These are phyloP conservation scores for Fistulifera solaris DNA, from an alignment of 108 stramenopile genomes.

Conservation along the genomic window DNA sequence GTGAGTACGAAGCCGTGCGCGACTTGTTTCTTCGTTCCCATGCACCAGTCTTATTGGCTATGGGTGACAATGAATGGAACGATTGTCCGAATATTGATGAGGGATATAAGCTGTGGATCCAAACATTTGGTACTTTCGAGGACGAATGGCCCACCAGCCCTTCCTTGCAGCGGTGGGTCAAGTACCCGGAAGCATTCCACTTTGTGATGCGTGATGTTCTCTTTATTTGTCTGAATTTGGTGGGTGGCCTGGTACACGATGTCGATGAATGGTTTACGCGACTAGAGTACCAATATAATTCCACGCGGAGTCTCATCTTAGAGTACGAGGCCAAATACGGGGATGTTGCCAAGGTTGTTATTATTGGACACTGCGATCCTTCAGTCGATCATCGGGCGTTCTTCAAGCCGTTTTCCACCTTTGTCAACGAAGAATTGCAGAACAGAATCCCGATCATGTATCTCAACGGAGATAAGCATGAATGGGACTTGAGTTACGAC, in stretches of 20 bases:
- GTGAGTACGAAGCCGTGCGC: slow-evolving; percentile 41
- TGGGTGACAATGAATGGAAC: slow-evolving; percentile 58
- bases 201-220: slow-evolving; percentile 26
- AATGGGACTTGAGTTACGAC: slow-evolving; percentile 13
- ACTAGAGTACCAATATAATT: slow-evolving; percentile 11
- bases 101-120: slow-evolving; percentile 16
- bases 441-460: slow-evolving; percentile 20
- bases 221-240: slow-evolving; percentile 30
- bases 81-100: slow-evolving; percentile 29
- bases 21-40: slow-evolving; percentile 36
- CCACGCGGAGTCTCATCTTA: slow-evolving; percentile 11
- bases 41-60: slow-evolving; percentile 43
- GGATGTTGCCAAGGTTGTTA: slow-evolving; percentile 11
- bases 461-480: slow-evolving; percentile 25
- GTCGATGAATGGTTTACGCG: slow-evolving; percentile 15
- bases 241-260: slow-evolving; percentile 19
- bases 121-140: slow-evolving; percentile 18
- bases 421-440: slow-evolving; percentile 12
- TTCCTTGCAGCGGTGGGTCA: slow-evolving; percentile 6
- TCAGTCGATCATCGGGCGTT: slow-evolving; percentile 9
- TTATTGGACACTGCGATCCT: slow-evolving; percentile 30
- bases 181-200: slow-evolving; percentile 16
- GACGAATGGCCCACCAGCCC: slow-evolving; percentile 15
- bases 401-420: slow-evolving; percentile 16
- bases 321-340: neutral